Evolutionary conservation across 768 basidiomycete species (phyloP).

Genomic region (Harrya chromipes): DNA sequence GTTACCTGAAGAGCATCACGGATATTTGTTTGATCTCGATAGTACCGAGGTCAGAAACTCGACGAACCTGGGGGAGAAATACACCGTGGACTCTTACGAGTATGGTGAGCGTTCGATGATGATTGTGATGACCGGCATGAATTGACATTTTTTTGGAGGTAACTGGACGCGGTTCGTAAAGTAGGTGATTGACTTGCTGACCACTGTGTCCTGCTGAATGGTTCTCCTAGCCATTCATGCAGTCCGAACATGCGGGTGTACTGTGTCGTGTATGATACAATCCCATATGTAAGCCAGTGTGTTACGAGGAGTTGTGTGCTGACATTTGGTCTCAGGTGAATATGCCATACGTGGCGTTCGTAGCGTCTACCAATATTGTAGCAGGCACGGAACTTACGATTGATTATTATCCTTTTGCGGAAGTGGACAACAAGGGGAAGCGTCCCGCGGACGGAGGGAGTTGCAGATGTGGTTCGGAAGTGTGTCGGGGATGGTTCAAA

Average conservation of each 20-base stretch:
- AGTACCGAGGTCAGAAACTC: slow-evolving; percentile 43
- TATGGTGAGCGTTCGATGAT: slow-evolving; percentile 40
- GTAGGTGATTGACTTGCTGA: slow-evolving; percentile 35
- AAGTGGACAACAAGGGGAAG: slow-evolving; percentile 24
- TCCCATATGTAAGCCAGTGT: slow-evolving; percentile 42
- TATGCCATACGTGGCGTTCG: slow-evolving; percentile 61
- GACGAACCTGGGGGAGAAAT: slow-evolving; percentile 34
- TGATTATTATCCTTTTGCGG: slow-evolving; percentile 55
- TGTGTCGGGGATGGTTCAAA: slow-evolving; percentile 39
- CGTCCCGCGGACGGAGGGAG: slow-evolving; percentile 26
- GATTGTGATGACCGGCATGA: background rate
- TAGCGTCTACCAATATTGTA: slow-evolving; percentile 45
- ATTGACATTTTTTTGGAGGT: slow-evolving; percentile 38
- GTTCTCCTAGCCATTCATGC: slow-evolving; percentile 59
- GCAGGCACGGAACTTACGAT: slow-evolving; percentile 57
- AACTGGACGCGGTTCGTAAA: slow-evolving; percentile 79
- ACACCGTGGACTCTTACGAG: slow-evolving; percentile 53
- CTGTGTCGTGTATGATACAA: slow-evolving; percentile 60
- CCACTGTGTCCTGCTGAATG: slow-evolving; percentile 2
- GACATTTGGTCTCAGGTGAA: slow-evolving; percentile 40
- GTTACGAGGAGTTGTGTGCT: background rate
- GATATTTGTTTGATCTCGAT: slow-evolving; percentile 65
- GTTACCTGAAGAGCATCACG: slow-evolving; percentile 35
- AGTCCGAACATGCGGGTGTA: slow-evolving; percentile 55
- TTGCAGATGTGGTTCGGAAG: slow-evolving; percentile 38